Evolutionary conservation across 2,329 filamentous ascomycete species (phyloP), one percentile per base, ranked within the genome.

Genomic region (Diaporthe sp.): DNA sequence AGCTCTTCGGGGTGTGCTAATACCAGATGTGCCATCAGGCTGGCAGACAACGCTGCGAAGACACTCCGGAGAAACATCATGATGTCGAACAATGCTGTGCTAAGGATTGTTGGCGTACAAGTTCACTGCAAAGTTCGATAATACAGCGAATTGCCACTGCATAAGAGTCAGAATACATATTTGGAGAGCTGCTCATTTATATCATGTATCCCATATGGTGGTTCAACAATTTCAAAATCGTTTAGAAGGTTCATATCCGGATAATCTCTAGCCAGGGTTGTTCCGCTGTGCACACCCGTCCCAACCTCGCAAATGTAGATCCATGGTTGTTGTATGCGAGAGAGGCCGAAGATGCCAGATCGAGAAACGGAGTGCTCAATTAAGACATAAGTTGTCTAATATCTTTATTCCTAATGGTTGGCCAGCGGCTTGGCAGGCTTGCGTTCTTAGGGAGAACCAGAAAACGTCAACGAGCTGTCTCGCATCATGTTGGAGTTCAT

Each of bases 1-100:
- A 77, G 72, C 70, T 82, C 81, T 40, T 79, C 80, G 1, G 81
- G 81, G 28, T 82, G 81, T 17, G 78, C 80, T 66, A 74, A 58
- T 50, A 77, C 78, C 30, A 77, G 3, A 10, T 52, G 45, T 7
- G 28, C 13, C 15, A 61, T 50, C 33, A 68, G 7, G 25, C 30
- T 68, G 17, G 64, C n/a, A 25, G 47, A 45, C 15, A 68, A 54
- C 9, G 64, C 64, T n/a, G 30, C 47, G 22, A 68, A 22, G 25
- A 40, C 22, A 28, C 47, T 40, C 35, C 33, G 9, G 15, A 33
- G 64, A 68, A 68, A 15, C 47, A 68, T 68, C 33, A 30, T 54
- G 5, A 15, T 54, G 22, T 68, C 33, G 33, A 38, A 22, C n/a
- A 38, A 12, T 8, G 15, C 25, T 13, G 2, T 60, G n/a, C 47